phyloP scores from a whole-genome alignment of 495 filamentous ascomycete species.

The Gamarada debralockiae region DNA sequence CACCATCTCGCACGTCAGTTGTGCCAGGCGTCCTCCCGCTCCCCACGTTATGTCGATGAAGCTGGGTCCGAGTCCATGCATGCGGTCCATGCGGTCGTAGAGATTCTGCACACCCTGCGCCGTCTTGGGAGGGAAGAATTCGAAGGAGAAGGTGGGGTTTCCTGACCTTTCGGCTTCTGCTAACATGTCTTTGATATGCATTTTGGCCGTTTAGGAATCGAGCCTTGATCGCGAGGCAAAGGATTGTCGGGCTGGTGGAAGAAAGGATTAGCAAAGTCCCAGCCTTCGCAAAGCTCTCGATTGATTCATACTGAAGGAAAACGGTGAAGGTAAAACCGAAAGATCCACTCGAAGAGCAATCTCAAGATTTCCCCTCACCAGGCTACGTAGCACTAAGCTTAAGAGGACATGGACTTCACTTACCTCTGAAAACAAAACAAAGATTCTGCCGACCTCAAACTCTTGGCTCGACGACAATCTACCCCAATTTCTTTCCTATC shows the following conservation, averaged over 20 bases:
- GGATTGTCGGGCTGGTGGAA: background rate
- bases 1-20: slow-evolving; percentile 97
- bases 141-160: slow-evolving; percentile 91
- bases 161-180: slow-evolving; percentile 71
- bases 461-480: too few species aligned
- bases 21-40: slow-evolving; percentile 84
- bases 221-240: background rate
- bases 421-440: too few species aligned
- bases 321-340: too few species aligned
- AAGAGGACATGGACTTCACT: too few species aligned
- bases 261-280: background rate
- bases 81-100: slow-evolving; percentile 99
- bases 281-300: too few species aligned
- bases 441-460: too few species aligned
- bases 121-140: slow-evolving; percentile 99
- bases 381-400: too few species aligned
- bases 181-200: slow-evolving; percentile 92
- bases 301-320: too few species aligned
- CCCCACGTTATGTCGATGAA: slow-evolving; percentile 99
- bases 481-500: too few species aligned
- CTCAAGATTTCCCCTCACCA: too few species aligned
- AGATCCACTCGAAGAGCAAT: too few species aligned
- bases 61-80: slow-evolving; percentile 87
- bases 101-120: slow-evolving; percentile 98
- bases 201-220: slow-evolving; percentile 28